Evolutionary conservation across 2,329 filamentous ascomycete genomes (phyloP).

Genomic region (Aspergillus ochraceoroseus): DNA sequence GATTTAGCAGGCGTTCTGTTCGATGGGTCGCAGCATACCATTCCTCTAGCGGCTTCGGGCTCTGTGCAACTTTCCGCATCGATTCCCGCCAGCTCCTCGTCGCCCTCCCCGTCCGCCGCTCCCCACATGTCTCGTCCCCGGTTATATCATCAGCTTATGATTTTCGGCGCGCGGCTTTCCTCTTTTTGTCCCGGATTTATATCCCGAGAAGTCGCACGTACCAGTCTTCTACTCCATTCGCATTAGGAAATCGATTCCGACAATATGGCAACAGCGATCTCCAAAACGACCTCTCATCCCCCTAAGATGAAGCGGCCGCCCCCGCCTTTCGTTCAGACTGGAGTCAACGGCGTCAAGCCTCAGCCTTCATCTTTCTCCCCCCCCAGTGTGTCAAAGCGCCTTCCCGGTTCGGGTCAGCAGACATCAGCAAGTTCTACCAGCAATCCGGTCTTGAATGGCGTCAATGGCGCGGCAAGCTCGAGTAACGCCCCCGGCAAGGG

Average conservation of each 20-base stretch:
- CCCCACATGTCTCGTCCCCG: conserved; percentile 46
- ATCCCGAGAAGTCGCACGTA: conserved; percentile 26
- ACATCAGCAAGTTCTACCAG: conserved; percentile 41
- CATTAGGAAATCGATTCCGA: conserved; percentile 21
- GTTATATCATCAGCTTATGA: conserved; percentile 35
- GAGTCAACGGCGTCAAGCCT: conserved; percentile 54
- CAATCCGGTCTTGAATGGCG: conserved; percentile 44
- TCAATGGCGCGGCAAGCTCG: conserved; percentile 30
- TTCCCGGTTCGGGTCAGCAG: conserved; percentile 52
- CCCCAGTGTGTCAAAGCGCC: conserved; percentile 51
- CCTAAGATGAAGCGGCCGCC: conserved; percentile 65
- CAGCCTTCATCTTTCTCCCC: conserved; percentile 58
- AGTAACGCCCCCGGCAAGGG: conserved; percentile 25
- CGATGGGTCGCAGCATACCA: conserved; percentile 24
- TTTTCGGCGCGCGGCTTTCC: conserved; percentile 32
- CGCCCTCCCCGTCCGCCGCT: conserved; percentile 30
- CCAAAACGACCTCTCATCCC: conserved; percentile 42
- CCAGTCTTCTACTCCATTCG: conserved; percentile 16
- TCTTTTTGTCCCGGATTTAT: conserved; percentile 25
- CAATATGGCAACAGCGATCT: conserved; percentile 44
- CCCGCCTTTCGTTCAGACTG: conserved; percentile 60
- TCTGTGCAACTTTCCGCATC: conserved; percentile 21
- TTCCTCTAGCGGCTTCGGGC: conserved; percentile 22
- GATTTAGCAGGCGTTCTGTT: conserved; percentile 23
- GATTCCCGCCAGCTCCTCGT: conserved; percentile 27